Conservation (phyloP, 1,284 basidiomycete genomes). For the Ceratobasidium sp. region DNA sequence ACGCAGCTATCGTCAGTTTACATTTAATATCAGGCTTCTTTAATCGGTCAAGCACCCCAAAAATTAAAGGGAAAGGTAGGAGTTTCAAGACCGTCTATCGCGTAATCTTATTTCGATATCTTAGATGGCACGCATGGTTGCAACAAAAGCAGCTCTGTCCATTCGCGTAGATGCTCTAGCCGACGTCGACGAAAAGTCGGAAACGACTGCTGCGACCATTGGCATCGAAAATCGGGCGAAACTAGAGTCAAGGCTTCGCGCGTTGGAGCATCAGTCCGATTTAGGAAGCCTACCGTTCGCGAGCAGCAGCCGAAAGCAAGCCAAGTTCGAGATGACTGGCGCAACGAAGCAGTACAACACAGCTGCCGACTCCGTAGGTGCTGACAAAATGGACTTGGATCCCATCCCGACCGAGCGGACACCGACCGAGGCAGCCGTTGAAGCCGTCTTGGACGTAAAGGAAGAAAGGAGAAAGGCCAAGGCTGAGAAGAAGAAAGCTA, state of each 20-base stretch:
- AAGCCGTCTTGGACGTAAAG: conserved; percentile 76
- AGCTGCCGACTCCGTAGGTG: conserved; percentile 69
- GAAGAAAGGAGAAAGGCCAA: conserved; percentile 80
- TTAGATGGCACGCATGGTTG: conserved; percentile 99
- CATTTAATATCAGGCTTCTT: conserved; percentile 71
- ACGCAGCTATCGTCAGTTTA: conserved; percentile 30
- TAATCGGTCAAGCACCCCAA: conserved; percentile 96
- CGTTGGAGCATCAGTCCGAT: conserved; percentile 86
- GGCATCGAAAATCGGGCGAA: conserved; percentile 94
- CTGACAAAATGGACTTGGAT: conserved; percentile 35
- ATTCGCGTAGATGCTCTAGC: conserved; percentile 97
- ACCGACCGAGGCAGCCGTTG: conserved; percentile 80
- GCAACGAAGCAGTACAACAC: conserved; percentile 84
- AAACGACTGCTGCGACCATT: conserved; percentile 80
- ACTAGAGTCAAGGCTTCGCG: conserved; percentile 92
- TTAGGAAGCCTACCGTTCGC: conserved; percentile 65
- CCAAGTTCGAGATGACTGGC: conserved; percentile 80
- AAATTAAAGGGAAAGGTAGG: conserved; percentile 96
- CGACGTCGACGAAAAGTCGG: conserved; percentile 91
- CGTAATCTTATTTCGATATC: neutral
- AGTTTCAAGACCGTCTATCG: conserved; percentile 16
- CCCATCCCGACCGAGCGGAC: conserved; percentile 53
- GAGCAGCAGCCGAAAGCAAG: conserved; percentile 73
- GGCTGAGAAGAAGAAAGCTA: conserved; percentile 68
- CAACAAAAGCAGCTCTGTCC: conserved; percentile 95